Base-by-base conservation (phyloP, 306 rosid species). In the Psophocarpus tetragonolobus region DNA sequence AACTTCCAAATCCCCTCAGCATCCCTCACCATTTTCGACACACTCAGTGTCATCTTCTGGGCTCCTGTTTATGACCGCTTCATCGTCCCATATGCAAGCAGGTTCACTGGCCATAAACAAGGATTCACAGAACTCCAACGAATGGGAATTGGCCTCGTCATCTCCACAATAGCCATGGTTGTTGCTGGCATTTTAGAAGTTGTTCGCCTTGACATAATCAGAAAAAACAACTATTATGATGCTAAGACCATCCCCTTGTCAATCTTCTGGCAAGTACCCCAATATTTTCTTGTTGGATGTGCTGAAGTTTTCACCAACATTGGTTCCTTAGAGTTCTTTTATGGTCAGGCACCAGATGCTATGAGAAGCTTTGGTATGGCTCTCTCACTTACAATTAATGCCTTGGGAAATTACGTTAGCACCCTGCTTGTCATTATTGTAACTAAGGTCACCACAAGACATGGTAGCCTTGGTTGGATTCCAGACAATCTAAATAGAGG, bases 181-280 rank as follows among this genome's bases (percentile, higher is more conserved):
- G 17, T 75, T 24, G 94, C 96, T 0, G 98, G 98, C n/a, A 8
- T 86, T 23, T 60, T 93, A 86, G 97, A 91, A 71, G 88, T 91
- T 3, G 64, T 53, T 56, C 89, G 97, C 36, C 97, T 93, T 1
- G 20, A 35, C 42, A 57, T 71, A 8, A 81, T 93, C 1, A 61
- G 71, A 14, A 83, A 69, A 20, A 78, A 91, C 87, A 86, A 85
- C 71, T 89, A 84, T 41, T 93, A 91, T 27, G 91, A 91, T 32
- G 81, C 50, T 1, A 21, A 88, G 70, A 70, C 68, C 47, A 81
- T 93, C 33, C 97, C 97, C 33, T 76, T 93, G 86, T 84, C 98
- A 8, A 93, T 93, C 13, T 91, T 93, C 80, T 91, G 98, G 97
- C 97, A 93, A 83, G 88, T 90, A 2, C 98, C 98, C 0, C 97